phyloP scores from a whole-genome alignment of 345 rosid species.

The Salix viminalis region DNA sequence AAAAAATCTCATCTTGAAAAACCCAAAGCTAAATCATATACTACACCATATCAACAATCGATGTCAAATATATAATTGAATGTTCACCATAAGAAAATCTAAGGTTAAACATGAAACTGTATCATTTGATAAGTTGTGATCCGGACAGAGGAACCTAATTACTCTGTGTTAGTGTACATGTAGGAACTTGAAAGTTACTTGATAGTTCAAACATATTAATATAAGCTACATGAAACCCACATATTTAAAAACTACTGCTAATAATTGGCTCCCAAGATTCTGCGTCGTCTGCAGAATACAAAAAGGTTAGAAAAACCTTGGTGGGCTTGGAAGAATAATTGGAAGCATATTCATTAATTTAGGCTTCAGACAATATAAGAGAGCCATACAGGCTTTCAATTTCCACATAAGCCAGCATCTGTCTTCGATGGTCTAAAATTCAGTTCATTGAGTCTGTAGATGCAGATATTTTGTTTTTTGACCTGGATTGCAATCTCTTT shows the following conservation, averaged over 20 bases:
- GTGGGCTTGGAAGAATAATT: neutral
- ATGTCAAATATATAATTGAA: too few species aligned
- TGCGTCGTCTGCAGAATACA: constrained; percentile 14
- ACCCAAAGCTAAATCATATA: too few species aligned
- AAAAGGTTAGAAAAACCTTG: constrained; percentile 3
- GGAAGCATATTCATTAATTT: neutral
- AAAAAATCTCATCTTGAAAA: too few species aligned
- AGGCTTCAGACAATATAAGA: neutral
- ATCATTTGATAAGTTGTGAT: neutral
- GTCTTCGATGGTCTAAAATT: constrained; percentile 71
- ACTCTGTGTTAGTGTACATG: neutral
- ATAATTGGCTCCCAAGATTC: neutral
- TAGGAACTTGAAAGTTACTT: neutral
- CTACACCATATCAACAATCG: too few species aligned
- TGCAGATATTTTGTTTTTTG: constrained; percentile 59
- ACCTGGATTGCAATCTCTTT: constrained; percentile 66
- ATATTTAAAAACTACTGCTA: neutral
- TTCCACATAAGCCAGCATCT: constrained; percentile 52
- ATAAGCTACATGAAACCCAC: neutral
- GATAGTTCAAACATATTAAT: neutral
- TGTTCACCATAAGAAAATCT: too few species aligned
- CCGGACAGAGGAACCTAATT: neutral
- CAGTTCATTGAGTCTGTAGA: constrained; percentile 70
- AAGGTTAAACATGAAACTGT: too few species aligned
- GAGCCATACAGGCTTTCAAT: constrained; percentile 1